Conservation (phyloP, 2,329 filamentous ascomycete species). For the Teratosphaeria viscida region DNA sequence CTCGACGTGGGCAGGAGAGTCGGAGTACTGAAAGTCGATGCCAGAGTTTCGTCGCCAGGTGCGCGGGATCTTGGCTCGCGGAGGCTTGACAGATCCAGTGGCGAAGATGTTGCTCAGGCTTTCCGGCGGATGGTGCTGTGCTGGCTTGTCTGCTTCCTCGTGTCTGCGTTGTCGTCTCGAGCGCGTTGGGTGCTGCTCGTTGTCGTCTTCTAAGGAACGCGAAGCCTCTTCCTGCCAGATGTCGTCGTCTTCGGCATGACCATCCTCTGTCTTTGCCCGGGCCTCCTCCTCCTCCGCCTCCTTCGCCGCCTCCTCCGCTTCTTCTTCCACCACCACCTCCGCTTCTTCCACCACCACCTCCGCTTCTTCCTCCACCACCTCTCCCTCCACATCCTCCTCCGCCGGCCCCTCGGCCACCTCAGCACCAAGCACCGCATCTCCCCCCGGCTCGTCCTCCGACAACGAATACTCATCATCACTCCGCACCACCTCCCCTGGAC, state of each 20-base stretch:
- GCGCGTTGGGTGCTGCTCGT: neutral
- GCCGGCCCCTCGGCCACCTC: neutral
- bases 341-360: neutral
- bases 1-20: conserved; percentile 23
- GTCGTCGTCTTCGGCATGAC: conserved; percentile 20
- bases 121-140: conserved; percentile 9
- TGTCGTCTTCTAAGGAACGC: conserved; percentile 19
- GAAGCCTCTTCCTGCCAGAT: conserved; percentile 41
- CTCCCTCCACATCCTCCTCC: neutral
- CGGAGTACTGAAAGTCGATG: conserved; percentile 28
- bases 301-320: neutral
- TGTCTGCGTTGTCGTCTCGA: neutral
- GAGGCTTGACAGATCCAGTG: conserved; percentile 24
- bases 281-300: neutral
- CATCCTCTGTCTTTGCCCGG: neutral
- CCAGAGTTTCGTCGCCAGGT: conserved; percentile 33
- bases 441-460: conserved; percentile 11
- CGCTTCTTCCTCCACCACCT: no score
- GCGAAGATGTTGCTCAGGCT: conserved; percentile 15
- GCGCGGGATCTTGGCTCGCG: conserved; percentile 30
- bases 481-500: conserved; percentile 11
- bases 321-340: neutral
- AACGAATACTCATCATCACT: conserved; percentile 4
- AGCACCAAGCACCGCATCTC: conserved; percentile 10
- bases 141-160: neutral